Evolutionary conservation across 2,329 filamentous ascomycete genomes (phyloP).

Genomic region (Emmonsia crescens): DNA sequence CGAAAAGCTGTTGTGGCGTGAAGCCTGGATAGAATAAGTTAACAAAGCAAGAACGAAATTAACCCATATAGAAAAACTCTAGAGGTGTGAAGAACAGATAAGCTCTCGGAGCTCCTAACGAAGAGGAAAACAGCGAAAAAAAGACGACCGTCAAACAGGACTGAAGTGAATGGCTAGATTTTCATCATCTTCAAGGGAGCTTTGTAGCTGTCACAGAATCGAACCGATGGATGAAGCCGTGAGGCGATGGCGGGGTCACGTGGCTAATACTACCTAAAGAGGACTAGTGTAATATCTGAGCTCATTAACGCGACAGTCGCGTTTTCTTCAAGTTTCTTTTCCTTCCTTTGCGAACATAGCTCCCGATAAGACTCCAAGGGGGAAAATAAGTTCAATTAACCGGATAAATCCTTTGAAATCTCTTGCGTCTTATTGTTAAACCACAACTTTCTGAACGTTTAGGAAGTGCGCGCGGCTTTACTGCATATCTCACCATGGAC

Average conservation of each 20-base stretch:
- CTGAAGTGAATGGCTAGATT: conserved; percentile 6
- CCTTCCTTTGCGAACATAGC: background rate
- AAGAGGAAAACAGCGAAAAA: conserved; percentile 14
- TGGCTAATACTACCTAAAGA: background rate
- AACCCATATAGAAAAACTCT: conserved; percentile 13
- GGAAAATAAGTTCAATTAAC: background rate
- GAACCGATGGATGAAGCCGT: no score
- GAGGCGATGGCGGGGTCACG: background rate
- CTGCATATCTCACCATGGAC: conserved; percentile 3
- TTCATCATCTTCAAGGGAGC: conserved; percentile 2
- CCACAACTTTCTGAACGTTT: no score
- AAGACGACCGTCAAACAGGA: conserved; percentile 6
- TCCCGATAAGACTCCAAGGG: background rate
- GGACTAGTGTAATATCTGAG: background rate
- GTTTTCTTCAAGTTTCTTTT: background rate
- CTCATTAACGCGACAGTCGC: conserved; percentile 7
- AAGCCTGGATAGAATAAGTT: background rate
- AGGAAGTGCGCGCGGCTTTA: background rate
- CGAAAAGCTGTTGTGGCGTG: background rate
- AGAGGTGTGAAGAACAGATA: conserved; percentile 1
- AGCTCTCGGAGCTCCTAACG: conserved; percentile 5
- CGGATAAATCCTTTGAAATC: background rate
- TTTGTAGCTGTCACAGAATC: conserved; percentile 7
- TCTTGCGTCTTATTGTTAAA: background rate
- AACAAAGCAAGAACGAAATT: conserved; percentile 10